These are phyloP conservation scores for Pseudophaeomoniella oleicola DNA, from an alignment of 2,329 filamentous ascomycete species.

Conservation along the genomic window DNA sequence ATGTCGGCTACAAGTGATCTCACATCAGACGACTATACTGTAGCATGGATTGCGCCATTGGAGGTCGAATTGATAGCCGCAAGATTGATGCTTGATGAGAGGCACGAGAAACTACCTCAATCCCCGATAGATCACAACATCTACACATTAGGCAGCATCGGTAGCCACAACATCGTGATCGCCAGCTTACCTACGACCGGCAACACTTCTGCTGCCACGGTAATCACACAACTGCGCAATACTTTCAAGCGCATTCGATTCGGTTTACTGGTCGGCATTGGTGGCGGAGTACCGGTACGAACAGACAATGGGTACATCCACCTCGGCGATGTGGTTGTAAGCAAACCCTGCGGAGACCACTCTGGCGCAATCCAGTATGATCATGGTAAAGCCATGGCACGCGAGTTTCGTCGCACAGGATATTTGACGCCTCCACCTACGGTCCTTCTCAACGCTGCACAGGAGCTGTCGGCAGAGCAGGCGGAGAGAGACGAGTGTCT, in stretches of 20 bases:
- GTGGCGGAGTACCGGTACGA: slow-evolving; percentile 4
- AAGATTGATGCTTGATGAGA: not conserved
- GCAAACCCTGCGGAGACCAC: slow-evolving; percentile 1
- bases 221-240: slow-evolving; percentile 8
- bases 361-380: not conserved
- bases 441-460: slow-evolving; percentile 5
- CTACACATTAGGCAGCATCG: slow-evolving; percentile 9
- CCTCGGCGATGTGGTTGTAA: slow-evolving; percentile 5
- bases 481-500: slow-evolving; percentile 2
- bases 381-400: slow-evolving; percentile 7
- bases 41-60: slow-evolving; percentile 1
- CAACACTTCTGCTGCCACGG: slow-evolving; percentile 11
- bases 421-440: slow-evolving; percentile 1
- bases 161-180: slow-evolving; percentile 13
- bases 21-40: not conserved
- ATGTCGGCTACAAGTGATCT: not conserved
- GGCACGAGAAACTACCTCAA: slow-evolving; percentile 2
- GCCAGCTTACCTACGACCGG: slow-evolving; percentile 6
- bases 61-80: slow-evolving; percentile 1
- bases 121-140: slow-evolving; percentile 6
- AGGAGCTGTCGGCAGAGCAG: slow-evolving; percentile 4
- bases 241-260: slow-evolving; percentile 8
- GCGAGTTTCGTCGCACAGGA: slow-evolving; percentile 1
- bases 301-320: not conserved
- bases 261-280: slow-evolving; percentile 6